A percentile compares a stretch with the other conserved stretches of the same genome.
Conservation (phyloP, 441 rosid genomes). For the Geranium incanum region DNA sequence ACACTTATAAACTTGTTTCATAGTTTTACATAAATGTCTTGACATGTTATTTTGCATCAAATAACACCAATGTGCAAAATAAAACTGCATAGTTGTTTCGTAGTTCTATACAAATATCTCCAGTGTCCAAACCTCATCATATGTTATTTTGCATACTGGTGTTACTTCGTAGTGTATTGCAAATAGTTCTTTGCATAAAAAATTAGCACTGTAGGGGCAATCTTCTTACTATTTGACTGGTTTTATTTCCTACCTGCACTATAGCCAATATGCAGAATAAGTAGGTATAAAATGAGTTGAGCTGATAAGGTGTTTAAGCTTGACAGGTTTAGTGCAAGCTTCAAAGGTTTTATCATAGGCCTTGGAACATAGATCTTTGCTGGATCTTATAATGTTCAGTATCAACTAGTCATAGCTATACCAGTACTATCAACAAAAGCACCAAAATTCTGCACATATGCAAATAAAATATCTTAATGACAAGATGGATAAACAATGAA, state of each 20-base stretch:
- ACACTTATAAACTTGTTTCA: neutral
- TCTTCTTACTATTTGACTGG: neutral
- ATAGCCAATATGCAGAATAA: neutral
- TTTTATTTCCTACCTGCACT: neutral
- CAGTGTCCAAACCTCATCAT: neutral
- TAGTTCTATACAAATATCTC: too few species aligned
- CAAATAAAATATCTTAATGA: slow-evolving; percentile 36
- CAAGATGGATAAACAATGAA: slow-evolving; percentile 35
- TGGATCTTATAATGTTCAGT: neutral
- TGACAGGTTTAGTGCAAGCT: neutral
- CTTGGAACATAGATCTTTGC: neutral
- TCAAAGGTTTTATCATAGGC: neutral
- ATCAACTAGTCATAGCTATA: neutral
- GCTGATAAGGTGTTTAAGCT: neutral
- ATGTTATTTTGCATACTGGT: neutral
- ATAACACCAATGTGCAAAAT: neutral
- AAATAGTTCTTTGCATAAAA: neutral
- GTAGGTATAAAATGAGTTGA: neutral
- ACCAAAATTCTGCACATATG: slow-evolving; percentile 28
- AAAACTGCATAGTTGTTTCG: too few species aligned
- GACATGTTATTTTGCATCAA: neutral
- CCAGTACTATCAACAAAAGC: slow-evolving; percentile 15
- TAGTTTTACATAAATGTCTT: neutral
- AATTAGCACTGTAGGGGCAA: neutral
- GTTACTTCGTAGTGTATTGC: neutral